Base-by-base conservation (phyloP, 2,329 filamentous ascomycete species). In the Zarea fungicola region DNA sequence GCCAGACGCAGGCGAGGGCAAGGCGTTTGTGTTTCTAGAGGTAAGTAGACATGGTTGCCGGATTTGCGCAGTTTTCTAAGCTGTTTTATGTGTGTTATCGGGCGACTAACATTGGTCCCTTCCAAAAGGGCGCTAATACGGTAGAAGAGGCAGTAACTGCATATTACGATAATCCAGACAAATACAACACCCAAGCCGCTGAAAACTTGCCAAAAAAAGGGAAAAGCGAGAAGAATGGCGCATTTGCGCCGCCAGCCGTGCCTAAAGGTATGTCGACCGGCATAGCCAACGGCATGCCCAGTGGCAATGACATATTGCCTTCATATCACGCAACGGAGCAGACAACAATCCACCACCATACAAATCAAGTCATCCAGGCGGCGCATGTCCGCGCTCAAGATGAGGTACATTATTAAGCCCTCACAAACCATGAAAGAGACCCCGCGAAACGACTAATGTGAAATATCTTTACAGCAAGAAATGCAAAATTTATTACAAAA, bases 401-500 rank as follows among this genome's bases (percentile, higher is more conserved):
- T 54, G 69, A 71, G 60, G 65, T 67, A 35, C 6, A 51, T 28
- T 40, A 47, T 3, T 32, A 21, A 10, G 14, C 8, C 26, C n/a
- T 13, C 22, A 25, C n/a, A 19, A 6, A 22, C 16, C 11, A 14
- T 9, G 9, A 13, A 3, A 16, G 7, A 42, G 10, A n/a, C n/a
- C n/a, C n/a, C n/a, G n/a, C n/a, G n/a, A n/a, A n/a, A n/a, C n/a
- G n/a, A 8, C 28, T 44, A 14, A 26, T 35, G 2, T 19, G 3
- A 8, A 1, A 8, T n/a, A n/a, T n/a, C 22, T 5, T 25, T 40
- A 18, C 11, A 70, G 65, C 67, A 71, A 63, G 58, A 69, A 28
- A 73, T 74, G 67, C 69, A 73, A 48, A 64, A 68, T 37, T 32
- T 56, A 18, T 58, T 74, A 4, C 69, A 70, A 48, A 60, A 40